phyloP scores from a whole-genome alignment of 1,284 basidiomycete species.

The Boletus hoseneyae region DNA sequence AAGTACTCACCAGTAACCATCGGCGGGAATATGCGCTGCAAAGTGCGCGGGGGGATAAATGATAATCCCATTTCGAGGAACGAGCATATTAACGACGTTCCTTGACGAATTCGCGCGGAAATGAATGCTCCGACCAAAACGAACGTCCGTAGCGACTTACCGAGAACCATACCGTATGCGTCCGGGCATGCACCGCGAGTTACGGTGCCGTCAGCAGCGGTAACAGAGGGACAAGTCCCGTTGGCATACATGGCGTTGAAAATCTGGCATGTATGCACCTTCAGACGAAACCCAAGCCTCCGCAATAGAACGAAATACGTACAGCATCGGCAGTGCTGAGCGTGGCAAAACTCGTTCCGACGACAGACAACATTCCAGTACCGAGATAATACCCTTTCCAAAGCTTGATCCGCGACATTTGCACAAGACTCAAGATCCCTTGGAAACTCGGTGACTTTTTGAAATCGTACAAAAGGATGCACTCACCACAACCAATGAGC shows the following conservation, averaged over 20 bases:
- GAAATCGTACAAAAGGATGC: neutral
- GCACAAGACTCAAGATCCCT: slow-evolving; percentile 72
- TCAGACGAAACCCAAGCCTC: slow-evolving; percentile 25
- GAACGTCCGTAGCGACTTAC: slow-evolving; percentile 32
- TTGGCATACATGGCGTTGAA: slow-evolving; percentile 77
- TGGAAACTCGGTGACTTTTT: neutral
- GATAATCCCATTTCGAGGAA: slow-evolving; percentile 79
- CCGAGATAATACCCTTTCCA: slow-evolving; percentile 65
- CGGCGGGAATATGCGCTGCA: slow-evolving; percentile 77
- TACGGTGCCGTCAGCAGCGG: slow-evolving; percentile 55
- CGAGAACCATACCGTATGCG: slow-evolving; percentile 74
- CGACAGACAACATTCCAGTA: slow-evolving; percentile 77
- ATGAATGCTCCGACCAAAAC: neutral
- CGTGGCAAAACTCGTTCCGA: slow-evolving; percentile 84
- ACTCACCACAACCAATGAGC: slow-evolving; percentile 69
- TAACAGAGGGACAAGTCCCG: slow-evolving; percentile 70
- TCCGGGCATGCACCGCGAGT: slow-evolving; percentile 70
- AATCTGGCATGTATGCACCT: slow-evolving; percentile 43
- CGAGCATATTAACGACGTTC: slow-evolving; percentile 75
- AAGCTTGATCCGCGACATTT: slow-evolving; percentile 67
- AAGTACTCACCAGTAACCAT: slow-evolving; percentile 62
- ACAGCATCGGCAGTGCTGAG: slow-evolving; percentile 72
- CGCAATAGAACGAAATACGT: slow-evolving; percentile 15
- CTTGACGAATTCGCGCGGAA: slow-evolving; percentile 31
- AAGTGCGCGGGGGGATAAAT: slow-evolving; percentile 62